Evolutionary conservation across 805 yeast species (phyloP).

Genomic region (Candida piceae): DNA sequence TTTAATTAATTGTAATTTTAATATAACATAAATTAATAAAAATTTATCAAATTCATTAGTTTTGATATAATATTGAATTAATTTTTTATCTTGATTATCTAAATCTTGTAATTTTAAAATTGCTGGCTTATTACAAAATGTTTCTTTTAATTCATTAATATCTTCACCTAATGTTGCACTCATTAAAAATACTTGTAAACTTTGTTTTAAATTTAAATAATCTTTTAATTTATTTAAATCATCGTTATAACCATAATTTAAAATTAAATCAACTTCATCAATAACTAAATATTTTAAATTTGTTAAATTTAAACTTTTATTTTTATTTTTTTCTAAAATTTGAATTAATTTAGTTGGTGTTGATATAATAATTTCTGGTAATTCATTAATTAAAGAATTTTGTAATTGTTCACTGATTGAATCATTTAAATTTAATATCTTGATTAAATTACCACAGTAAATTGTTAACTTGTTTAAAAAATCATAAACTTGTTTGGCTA

Average conservation of each 20-base stretch:
- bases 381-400: slow-evolving; percentile 60
- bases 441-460: slow-evolving; percentile 65
- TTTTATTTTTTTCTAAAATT: slow-evolving; percentile 41
- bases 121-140: slow-evolving; percentile 82
- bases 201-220: slow-evolving; percentile 64
- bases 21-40: slow-evolving; percentile 81
- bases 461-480: slow-evolving; percentile 64
- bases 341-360: slow-evolving; percentile 79
- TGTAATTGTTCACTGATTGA: slow-evolving; percentile 65
- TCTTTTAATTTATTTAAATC: slow-evolving; percentile 67
- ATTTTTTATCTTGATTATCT: slow-evolving; percentile 46
- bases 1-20: slow-evolving; percentile 79
- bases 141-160: slow-evolving; percentile 64
- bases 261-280: slow-evolving; percentile 91
- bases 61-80: slow-evolving; percentile 82
- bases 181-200: slow-evolving; percentile 87
- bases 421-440: slow-evolving; percentile 58
- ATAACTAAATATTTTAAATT: slow-evolving; percentile 69
- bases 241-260: slow-evolving; percentile 86
- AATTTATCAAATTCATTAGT: slow-evolving; percentile 90
- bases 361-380: slow-evolving; percentile 77
- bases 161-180: slow-evolving; percentile 93
- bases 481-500: slow-evolving; percentile 76
- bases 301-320: slow-evolving; percentile 47
- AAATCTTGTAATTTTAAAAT: slow-evolving; percentile 72